Evolutionary conservation across 306 rosid species (phyloP), one percentile per base, ranked within the genome.

Genomic region (Nissolia schottii): DNA sequence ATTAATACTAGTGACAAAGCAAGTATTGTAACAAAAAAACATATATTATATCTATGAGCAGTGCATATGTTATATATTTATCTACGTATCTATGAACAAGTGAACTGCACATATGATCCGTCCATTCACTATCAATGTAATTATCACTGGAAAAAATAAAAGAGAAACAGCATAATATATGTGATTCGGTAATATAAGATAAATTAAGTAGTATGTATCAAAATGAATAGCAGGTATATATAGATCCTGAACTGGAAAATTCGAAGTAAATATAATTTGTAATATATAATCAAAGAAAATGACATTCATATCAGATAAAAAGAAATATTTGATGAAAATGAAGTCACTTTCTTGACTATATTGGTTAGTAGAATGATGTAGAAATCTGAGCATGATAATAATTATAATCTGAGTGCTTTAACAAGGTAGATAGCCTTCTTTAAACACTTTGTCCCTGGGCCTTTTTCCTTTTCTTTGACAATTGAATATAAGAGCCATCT

Each of bases 301-400:
- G 20, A 53, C 50, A 67, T 18, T 29, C 7, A 15, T 35, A 40
- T 41, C 2, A 43, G 16, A 29, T 32, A 16, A 43, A 50, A 59
- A 23, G 25, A 10, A 19, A 32, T 37, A 20, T 19, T 73, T 13
- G 56, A 48, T 61, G 22, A 73, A 8, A 60, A 60, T 5, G n/a
- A 25, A 40, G 59, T 58, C 48, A 34, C 41, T 61, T 18, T 73
- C 3, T 48, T 61, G 78, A 61, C 53, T 34, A 60, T 45, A 45
- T 6, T 43, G 23, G 4, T 22, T 45, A 7, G 10, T 15, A 14
- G 60, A 45, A 71, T 58, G 58, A 13, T 32, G 19, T 50, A 34
- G n/a, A n/a, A n/a, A 51, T 32, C 53, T 24, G 13, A 24, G 6
- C 38, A 19, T 10, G 19, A 32, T 4, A 63, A 4, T 8, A 11